Evolutionary conservation across 2,329 filamentous ascomycete genomes (phyloP).

Genomic region (Leptographium flavum): DNA sequence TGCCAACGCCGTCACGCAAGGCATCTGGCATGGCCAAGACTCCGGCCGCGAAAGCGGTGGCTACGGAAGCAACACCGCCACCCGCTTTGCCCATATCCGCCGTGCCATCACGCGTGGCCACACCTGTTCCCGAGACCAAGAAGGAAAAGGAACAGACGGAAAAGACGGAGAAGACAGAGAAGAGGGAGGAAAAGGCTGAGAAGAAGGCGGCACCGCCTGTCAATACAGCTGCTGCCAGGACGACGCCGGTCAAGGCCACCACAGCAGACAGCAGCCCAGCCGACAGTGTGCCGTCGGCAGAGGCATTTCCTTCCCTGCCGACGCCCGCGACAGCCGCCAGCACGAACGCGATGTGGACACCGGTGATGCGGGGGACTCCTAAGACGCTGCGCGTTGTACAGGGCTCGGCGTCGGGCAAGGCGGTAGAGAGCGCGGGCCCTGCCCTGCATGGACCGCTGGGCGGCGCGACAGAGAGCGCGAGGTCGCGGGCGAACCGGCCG

Average conservation of each 20-base stretch:
- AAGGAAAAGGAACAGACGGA: too few relatives aligned
- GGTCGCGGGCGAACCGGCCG: constrained; percentile 27
- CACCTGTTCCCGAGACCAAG: not conserved
- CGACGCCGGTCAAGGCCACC: constrained; percentile 14
- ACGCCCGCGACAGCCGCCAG: constrained; percentile 27
- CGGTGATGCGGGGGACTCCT: constrained; percentile 34
- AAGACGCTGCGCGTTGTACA: constrained; percentile 59
- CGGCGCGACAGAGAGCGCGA: not conserved
- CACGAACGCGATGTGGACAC: constrained; percentile 32
- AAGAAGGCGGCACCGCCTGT: constrained; percentile 27
- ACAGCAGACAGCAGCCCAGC: constrained; percentile 16
- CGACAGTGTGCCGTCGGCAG: constrained; percentile 19
- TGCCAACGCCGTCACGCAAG: constrained; percentile 14
- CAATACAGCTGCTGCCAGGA: constrained; percentile 33
- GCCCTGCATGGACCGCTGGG: constrained; percentile 11
- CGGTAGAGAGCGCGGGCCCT: constrained; percentile 14
- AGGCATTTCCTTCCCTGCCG: constrained; percentile 36
- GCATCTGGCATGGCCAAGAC: constrained; percentile 14
- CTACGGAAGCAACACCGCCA: constrained; percentile 9
- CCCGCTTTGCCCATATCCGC: constrained; percentile 7
- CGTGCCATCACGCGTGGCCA: not conserved
- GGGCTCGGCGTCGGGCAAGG: constrained; percentile 21
- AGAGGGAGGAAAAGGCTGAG: constrained; percentile 9
- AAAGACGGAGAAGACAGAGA: constrained; percentile 18
- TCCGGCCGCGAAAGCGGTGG: constrained; percentile 12